Evolutionary conservation across 2,329 filamentous ascomycete genomes (phyloP), one percentile per base, ranked within the genome.

Genomic region (Fusarium multiceps): DNA sequence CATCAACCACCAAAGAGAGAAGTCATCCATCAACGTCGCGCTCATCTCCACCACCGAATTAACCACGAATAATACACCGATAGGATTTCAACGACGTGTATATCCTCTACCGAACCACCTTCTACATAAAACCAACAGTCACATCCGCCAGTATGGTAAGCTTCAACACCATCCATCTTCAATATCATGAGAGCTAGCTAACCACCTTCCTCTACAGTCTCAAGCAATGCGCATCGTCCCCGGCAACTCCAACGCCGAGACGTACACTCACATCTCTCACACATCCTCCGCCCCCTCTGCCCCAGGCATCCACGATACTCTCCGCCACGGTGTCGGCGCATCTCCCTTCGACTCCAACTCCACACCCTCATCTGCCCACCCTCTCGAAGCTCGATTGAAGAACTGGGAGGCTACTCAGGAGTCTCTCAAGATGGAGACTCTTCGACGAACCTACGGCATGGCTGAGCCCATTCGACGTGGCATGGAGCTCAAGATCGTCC

Each of bases 401-500:
- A 88, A 90, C 78, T 99, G 96, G 96, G 93, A 95, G 82, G 86
- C 90, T 62, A 97, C 94, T 43, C 95, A 98, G 83, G 92, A 97
- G 75, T 80, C 85, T 34, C 82, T 97, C 79, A 96, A 97, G 82
- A 96, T 97, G 92, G 90, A 94, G 83, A 87, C 90, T 55, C 88
- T 98, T 75, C 90, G 93, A 71, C 92, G 93, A 72, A 90, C 93
- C 48, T 98, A 94, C 80, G 96, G 96, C 71, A 91, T 98, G 76
- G 93, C 92, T 27, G 96, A 98, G 87, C 96, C 96, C 5, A 90
- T 98, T 75, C 90, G 94, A 60, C 89, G 95, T 57, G 93, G 91
- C 66, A 98, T 99, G 96, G 96, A 99, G 85, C 86, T 97, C 80
- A 93, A 93, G 88, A 95, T 97, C 78, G 90, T 93, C 20, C 84